These are phyloP conservation scores for Psilocybe tampanensis DNA, from an alignment of 768 basidiomycete genomes.

Conservation along the genomic window DNA sequence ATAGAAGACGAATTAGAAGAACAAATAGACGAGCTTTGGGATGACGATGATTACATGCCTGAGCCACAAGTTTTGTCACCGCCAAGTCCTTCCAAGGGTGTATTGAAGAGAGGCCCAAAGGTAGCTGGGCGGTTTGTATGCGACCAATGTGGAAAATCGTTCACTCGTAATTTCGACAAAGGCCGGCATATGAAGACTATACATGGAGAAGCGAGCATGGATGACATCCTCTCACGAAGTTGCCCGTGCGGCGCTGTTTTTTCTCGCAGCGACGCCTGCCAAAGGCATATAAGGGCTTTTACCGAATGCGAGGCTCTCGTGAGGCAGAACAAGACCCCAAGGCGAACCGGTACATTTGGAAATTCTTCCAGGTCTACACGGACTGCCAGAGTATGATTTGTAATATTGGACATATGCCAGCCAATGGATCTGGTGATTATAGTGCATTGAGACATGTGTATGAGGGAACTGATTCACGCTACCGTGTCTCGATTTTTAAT, in stretches of 20 bases:
- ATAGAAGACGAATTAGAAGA: no score
- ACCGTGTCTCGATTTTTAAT: no score
- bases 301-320: conserved; percentile 6
- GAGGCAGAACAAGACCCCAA: conserved; percentile 2
- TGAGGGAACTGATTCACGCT: no score
- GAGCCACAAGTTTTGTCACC: background rate
- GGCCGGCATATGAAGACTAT: conserved; percentile 17
- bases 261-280: conserved; percentile 15
- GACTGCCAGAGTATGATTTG: no score
- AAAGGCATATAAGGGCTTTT: conserved; percentile 10
- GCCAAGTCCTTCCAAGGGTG: background rate
- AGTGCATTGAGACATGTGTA: no score
- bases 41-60: no score
- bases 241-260: conserved; percentile 16
- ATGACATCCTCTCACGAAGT: conserved; percentile 7
- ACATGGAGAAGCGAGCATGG: conserved; percentile 12
- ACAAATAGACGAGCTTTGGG: no score
- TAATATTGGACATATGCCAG: no score
- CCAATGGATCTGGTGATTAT: no score
- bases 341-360: no score
- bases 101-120: background rate
- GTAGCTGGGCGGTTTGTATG: conserved; percentile 9
- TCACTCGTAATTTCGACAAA: conserved; percentile 22
- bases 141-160: conserved; percentile 14
- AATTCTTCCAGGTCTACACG: no score